Conservation (phyloP, 208 protist genomes). For the Tetramitus jugosus region DNA sequence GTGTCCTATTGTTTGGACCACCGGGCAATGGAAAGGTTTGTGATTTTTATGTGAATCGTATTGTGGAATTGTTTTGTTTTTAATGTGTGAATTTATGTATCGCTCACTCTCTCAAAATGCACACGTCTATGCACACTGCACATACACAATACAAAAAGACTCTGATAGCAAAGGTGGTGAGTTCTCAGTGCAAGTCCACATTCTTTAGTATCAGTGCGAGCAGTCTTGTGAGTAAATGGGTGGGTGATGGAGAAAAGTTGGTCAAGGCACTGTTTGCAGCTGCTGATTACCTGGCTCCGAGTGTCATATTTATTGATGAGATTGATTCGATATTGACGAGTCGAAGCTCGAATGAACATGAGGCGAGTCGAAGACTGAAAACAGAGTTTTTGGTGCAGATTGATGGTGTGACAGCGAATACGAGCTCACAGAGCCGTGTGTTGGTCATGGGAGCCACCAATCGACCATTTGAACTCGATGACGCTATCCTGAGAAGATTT, state of each 20-base stretch:
- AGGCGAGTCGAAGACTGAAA: conserved; percentile 73
- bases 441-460: conserved; percentile 24
- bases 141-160: no score
- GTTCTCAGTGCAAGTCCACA: conserved; percentile 70
- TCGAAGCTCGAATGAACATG: conserved; percentile 70
- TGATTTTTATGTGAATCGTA: neutral
- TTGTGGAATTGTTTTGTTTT: neutral
- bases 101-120: no score
- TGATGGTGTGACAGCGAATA: conserved; percentile 49
- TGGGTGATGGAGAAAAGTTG: conserved; percentile 83
- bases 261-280: conserved; percentile 82
- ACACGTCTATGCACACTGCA: no score
- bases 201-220: conserved; percentile 87
- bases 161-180: conserved; percentile 80
- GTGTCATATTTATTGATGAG: conserved; percentile 89
- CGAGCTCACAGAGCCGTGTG: neutral
- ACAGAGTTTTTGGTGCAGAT: conserved; percentile 83
- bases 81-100: no score
- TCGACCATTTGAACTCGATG: conserved; percentile 60
- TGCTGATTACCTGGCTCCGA: conserved; percentile 70
- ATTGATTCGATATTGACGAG: conserved; percentile 82
- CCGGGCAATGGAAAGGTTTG: conserved; percentile 27
- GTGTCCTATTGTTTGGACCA: conserved; percentile 29
- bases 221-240: conserved; percentile 79
- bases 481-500: conserved; percentile 60